A percentile compares a stretch with the other conserved stretches of the same genome.
Conservation (phyloP, 2,329 filamentous ascomycete species). For the Diplodia corticola region DNA sequence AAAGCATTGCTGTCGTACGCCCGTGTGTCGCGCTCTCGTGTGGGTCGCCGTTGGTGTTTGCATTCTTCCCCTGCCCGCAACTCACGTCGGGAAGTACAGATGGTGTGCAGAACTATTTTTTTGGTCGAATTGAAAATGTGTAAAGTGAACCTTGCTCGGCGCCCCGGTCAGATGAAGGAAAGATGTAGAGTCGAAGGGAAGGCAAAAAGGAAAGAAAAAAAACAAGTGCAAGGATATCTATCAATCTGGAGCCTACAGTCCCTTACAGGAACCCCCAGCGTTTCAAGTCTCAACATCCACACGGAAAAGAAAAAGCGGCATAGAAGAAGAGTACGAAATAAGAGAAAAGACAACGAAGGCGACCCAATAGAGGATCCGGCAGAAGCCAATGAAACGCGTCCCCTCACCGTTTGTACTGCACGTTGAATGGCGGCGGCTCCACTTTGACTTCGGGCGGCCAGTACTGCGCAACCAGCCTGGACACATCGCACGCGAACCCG, state of each 20-base stretch:
- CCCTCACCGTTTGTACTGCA: constrained; percentile 2
- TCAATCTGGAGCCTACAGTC: not conserved
- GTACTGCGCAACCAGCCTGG: constrained; percentile 6
- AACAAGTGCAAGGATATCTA: not conserved
- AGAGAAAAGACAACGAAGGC: not conserved
- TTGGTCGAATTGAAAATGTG: not conserved
- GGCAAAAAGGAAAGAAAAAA: no score
- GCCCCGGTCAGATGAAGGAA: not conserved
- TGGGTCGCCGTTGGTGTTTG: not conserved
- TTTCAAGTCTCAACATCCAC: not conserved
- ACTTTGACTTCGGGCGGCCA: not conserved
- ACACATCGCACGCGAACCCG: constrained; percentile 11
- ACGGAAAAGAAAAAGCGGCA: not conserved
- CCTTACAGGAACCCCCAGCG: not conserved
- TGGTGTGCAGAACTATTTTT: not conserved
- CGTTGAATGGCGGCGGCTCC: constrained; percentile 5
- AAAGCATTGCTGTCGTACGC: not conserved
- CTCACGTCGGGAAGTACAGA: not conserved
- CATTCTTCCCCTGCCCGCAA: not conserved
- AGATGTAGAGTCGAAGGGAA: not conserved
- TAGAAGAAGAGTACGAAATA: not conserved
- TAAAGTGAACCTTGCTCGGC: not conserved
- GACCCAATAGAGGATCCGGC: not conserved
- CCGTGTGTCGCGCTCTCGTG: not conserved
- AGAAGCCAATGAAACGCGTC: not conserved